These are phyloP conservation scores for Xylaria sp. DNA, from an alignment of 2,329 filamentous ascomycete genomes.

Conservation along the genomic window DNA sequence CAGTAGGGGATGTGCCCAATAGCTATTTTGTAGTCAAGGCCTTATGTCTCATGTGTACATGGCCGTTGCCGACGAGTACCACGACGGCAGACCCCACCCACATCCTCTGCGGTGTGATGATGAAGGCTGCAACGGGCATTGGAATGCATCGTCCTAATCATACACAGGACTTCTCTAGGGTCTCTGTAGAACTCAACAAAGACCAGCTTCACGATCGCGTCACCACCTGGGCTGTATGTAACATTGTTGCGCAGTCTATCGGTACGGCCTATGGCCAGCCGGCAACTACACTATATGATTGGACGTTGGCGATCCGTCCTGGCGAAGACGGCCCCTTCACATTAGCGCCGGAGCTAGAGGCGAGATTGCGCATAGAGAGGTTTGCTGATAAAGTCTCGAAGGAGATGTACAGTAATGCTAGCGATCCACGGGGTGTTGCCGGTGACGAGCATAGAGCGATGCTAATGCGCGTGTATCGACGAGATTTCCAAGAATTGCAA, in stretches of 20 bases:
- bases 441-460: constrained; percentile 71
- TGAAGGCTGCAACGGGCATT: constrained; percentile 85
- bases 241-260: constrained; percentile 80
- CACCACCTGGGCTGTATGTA: constrained; percentile 83
- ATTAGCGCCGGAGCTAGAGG: constrained; percentile 67
- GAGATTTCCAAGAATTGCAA: constrained; percentile 68
- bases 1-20: constrained; percentile 76
- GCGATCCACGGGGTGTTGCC: constrained; percentile 71
- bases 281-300: constrained; percentile 78
- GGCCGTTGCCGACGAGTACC: constrained; percentile 82
- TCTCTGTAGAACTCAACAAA: constrained; percentile 75
- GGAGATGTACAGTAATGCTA: constrained; percentile 79
- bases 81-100: constrained; percentile 82
- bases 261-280: constrained; percentile 86
- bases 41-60: constrained; percentile 78
- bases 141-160: constrained; percentile 81
- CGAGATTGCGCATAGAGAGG: constrained; percentile 72
- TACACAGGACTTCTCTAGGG: constrained; percentile 81
- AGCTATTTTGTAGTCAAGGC: constrained; percentile 84
- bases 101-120: constrained; percentile 82
- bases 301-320: constrained; percentile 68
- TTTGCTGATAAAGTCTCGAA: constrained; percentile 80
- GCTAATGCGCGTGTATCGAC: constrained; percentile 69
- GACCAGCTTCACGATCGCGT: constrained; percentile 81
- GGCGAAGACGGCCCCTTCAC: constrained; percentile 65